phyloP scores from a whole-genome alignment of 345 rosid genomes.

The Isatis tinctoria region DNA sequence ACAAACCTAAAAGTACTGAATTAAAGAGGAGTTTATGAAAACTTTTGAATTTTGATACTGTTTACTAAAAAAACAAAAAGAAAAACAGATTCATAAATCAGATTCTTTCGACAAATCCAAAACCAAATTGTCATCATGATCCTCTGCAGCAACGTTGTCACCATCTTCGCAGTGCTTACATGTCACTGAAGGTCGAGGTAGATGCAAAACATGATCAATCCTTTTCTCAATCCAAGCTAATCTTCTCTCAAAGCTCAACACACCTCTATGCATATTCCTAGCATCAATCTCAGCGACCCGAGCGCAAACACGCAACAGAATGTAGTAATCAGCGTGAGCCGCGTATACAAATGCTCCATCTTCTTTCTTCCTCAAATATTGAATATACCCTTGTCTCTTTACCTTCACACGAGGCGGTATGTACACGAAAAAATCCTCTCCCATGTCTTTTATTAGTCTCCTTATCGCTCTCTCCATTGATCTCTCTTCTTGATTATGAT shows the following conservation, averaged over 20 bases:
- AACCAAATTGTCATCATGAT: no score
- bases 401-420: slow-evolving; percentile 63
- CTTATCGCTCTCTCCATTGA: slow-evolving; percentile 37
- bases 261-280: slow-evolving; percentile 67
- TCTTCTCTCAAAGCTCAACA: slow-evolving; percentile 70
- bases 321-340: slow-evolving; percentile 86
- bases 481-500: neutral
- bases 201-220: slow-evolving; percentile 51
- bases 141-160: no score
- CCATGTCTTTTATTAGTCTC: slow-evolving; percentile 59
- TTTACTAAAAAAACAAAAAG: no score
- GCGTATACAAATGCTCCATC: slow-evolving; percentile 50
- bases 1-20: no score
- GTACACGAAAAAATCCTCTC: slow-evolving; percentile 59
- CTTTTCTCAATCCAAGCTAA: slow-evolving; percentile 73
- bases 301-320: slow-evolving; percentile 68
- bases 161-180: no score
- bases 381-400: no score
- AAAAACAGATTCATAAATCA: no score
- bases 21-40: no score
- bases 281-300: slow-evolving; percentile 54
- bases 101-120: no score
- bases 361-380: slow-evolving; percentile 55
- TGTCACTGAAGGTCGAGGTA: no score
- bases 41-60: no score